Evolutionary conservation across 805 yeast genomes (phyloP).

Genomic region (Lipomyces lipofer): DNA sequence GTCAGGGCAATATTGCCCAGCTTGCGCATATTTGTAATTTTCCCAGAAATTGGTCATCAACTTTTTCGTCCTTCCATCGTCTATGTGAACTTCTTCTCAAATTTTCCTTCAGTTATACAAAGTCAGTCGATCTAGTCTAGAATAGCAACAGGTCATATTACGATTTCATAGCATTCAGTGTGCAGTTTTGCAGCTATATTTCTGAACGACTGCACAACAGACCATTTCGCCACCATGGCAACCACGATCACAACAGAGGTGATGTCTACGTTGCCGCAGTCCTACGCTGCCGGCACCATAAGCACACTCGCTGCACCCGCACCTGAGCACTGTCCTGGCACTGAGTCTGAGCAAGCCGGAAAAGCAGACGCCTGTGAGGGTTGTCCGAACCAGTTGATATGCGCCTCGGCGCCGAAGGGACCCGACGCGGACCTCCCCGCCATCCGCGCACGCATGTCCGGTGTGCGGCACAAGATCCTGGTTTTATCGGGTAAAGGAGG

Average conservation of each 20-base stretch:
- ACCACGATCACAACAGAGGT: conserved; percentile 15
- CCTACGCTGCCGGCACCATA: conserved; percentile 6
- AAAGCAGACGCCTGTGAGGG: conserved; percentile 91
- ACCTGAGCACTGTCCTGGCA: conserved; percentile 99
- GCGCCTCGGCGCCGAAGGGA: conserved; percentile 85
- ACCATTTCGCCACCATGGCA: conserved; percentile 28
- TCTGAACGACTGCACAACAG: too few species aligned
- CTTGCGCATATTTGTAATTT: too few species aligned
- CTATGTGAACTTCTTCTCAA: too few species aligned
- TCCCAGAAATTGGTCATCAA: too few species aligned
- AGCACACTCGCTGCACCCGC: conserved; percentile 60
- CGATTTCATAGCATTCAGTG: too few species aligned
- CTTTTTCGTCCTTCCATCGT: too few species aligned
- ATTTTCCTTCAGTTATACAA: too few species aligned
- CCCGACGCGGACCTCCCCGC: conserved; percentile 91
- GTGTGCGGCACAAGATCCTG: conserved; percentile 72
- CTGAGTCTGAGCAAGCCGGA: conserved; percentile 92
- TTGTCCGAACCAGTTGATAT: conserved; percentile 89
- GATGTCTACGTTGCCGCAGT: neutral
- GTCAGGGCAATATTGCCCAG: too few species aligned
- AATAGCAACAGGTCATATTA: too few species aligned
- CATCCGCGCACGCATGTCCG: conserved; percentile 65
- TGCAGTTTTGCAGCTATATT: too few species aligned
- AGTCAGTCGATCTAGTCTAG: too few species aligned
- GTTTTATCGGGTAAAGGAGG: conserved; percentile 78